These are phyloP conservation scores for Collybia sordida DNA, from an alignment of 768 basidiomycete genomes.

Conservation along the genomic window DNA sequence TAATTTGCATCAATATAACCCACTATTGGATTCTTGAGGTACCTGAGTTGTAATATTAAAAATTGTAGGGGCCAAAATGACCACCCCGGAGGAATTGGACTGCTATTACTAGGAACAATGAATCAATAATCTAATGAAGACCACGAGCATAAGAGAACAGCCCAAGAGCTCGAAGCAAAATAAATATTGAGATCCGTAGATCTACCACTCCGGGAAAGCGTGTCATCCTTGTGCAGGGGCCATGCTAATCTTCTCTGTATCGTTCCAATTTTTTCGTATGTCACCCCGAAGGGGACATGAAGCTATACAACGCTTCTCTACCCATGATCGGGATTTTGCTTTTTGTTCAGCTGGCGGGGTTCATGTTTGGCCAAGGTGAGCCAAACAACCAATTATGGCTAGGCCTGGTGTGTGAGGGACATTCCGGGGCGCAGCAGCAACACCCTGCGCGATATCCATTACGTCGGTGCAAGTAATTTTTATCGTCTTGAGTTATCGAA, in stretches of 20 bases:
- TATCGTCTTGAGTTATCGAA: no score
- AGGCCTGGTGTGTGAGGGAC: background rate
- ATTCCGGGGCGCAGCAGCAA: no score
- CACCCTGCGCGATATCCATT: background rate
- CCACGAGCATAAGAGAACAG: no score
- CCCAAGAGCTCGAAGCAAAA: constrained; percentile 20
- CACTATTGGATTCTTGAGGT: no score
- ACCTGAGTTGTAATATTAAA: no score
- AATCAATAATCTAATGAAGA: no score
- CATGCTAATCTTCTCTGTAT: constrained; percentile 99
- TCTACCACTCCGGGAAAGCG: constrained; percentile 94
- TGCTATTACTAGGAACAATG: no score
- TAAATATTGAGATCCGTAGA: constrained; percentile 46
- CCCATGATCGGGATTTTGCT: constrained; percentile 5
- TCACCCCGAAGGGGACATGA: constrained; percentile 83
- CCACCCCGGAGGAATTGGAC: no score
- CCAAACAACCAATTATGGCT: background rate
- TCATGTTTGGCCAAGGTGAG: background rate
- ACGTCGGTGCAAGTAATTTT: background rate
- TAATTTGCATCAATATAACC: no score
- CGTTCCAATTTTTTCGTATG: constrained; percentile 99
- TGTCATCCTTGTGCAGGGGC: constrained; percentile 99
- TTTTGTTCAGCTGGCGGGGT: constrained; percentile 4
- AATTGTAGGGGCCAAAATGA: no score
- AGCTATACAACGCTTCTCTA: background rate